Percentiles rank a stretch among this genome's conserved stretches.
Evolutionary conservation across 805 yeast genomes (phyloP).

Genomic region (Debaryomyces castellii): DNA sequence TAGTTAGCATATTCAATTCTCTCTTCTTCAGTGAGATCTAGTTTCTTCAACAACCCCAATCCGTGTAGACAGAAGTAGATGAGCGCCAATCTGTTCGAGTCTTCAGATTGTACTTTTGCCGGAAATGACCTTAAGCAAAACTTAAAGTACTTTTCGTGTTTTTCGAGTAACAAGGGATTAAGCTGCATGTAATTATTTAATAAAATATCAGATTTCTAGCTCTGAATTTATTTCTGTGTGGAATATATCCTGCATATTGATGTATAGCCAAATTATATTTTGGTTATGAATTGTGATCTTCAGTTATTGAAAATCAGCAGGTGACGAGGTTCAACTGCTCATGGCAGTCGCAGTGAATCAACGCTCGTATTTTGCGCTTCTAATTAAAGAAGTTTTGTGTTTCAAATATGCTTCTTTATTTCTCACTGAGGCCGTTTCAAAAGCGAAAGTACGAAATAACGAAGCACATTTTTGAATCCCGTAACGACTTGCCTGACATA

Average conservation of each 20-base stretch:
- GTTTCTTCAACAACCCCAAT: slow-evolving; percentile 43
- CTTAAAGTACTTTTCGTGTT: slow-evolving; percentile 46
- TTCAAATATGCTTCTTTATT: too few relatives aligned
- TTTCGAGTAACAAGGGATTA: slow-evolving; percentile 17
- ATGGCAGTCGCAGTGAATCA: too few relatives aligned
- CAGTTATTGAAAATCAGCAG: not conserved
- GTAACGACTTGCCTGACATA: too few relatives aligned
- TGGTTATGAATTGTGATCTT: not conserved
- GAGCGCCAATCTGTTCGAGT: slow-evolving; percentile 68
- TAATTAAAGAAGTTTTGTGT: too few relatives aligned
- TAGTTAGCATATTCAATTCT: slow-evolving; percentile 32
- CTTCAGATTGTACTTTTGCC: slow-evolving; percentile 55
- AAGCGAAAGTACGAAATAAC: too few relatives aligned
- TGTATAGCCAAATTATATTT: not conserved
- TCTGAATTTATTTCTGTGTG: not conserved
- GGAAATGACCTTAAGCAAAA: slow-evolving; percentile 59
- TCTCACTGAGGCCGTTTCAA: too few relatives aligned
- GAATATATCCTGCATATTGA: not conserved
- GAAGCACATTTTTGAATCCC: too few relatives aligned
- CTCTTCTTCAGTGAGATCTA: slow-evolving; percentile 29
- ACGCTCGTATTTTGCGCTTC: not conserved
- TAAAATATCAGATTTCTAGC: not conserved
- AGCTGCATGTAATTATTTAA: not conserved
- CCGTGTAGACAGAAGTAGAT: slow-evolving; percentile 70
- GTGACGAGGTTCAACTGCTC: too few relatives aligned